Conservation (phyloP, 129 eudicot genomes). For the Flaveria brownii region DNA sequence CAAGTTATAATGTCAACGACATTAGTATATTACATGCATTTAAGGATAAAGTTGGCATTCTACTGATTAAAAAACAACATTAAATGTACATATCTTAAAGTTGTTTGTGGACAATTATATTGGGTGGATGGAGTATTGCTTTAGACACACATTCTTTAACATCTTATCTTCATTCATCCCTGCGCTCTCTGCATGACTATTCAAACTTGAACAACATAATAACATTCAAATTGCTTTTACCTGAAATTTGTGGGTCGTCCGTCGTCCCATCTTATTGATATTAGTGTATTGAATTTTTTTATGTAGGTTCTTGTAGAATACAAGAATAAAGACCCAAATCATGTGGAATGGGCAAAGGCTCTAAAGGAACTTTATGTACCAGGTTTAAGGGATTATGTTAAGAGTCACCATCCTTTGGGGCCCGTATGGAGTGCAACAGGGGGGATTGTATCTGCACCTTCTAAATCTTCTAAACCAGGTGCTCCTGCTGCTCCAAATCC, state of each 20-base stretch:
- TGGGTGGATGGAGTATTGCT: too few species aligned
- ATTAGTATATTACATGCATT: not conserved
- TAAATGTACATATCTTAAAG: too few species aligned
- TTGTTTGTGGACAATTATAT: too few species aligned
- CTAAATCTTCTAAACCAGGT: conserved; percentile 52
- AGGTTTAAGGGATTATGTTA: conserved; percentile 93
- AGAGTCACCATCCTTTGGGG: conserved; percentile 78
- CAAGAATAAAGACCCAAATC: conserved; percentile 80
- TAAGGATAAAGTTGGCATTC: not conserved
- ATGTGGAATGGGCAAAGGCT: conserved; percentile 96
- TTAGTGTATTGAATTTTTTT: conserved; percentile 27
- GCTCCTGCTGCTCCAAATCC: conserved; percentile 86
- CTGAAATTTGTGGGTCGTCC: not conserved
- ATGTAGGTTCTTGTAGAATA: conserved; percentile 80
- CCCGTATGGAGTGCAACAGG: conserved; percentile 91
- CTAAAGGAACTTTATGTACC: conserved; percentile 89
- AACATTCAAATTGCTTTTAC: not conserved
- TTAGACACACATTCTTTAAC: not conserved
- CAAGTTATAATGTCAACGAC: not conserved
- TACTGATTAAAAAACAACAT: not conserved
- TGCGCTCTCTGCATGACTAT: not conserved
- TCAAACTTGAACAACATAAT: not conserved
- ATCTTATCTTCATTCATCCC: not conserved
- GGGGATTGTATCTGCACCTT: conserved; percentile 44
- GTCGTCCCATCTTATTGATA: not conserved